Evolutionary conservation across 2,329 filamentous ascomycete species (phyloP), one percentile per base, ranked within the genome.

Genomic region (Leptographium lundbergii): DNA sequence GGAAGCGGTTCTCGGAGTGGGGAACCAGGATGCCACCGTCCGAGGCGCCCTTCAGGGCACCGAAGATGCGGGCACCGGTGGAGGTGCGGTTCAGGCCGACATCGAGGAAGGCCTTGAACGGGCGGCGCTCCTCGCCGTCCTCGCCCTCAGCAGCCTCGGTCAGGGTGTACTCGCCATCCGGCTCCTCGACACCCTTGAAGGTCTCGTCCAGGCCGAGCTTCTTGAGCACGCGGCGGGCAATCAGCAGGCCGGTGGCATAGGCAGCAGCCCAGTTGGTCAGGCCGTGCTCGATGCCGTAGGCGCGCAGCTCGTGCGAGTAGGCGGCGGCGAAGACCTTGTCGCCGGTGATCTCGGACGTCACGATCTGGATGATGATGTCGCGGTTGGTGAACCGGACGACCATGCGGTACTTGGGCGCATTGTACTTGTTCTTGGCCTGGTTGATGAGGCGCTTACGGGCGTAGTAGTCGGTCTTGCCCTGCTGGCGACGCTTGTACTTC

Each of bases 381-480:
- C 91, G 90, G 88, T 97, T 95, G 84, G 90, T 95, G 88, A 95
- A 96, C 77, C 94, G 94, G 75, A 99, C 90, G 68, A 99, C 94
- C 73, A 99, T 88, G 74, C 94, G 89, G 88, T 99, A 97, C 86
- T 99, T 99, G 79, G 94, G 94, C 66, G 94, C 88, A 81, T 95
- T 95, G 88, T 97, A 99, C 88, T 99, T 99, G 90, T 99, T 99
- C 90, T 97, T 99, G 81, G 94, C 94, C 85, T 99, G 94, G 82
- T 90, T 91, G 84, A 97, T 94, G 78, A 99, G 85, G 74, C 94
- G 88, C 89, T 97, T 97, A 77, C 94, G 92, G 75, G 94, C 94
- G 78, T 96, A 97, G 90, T 99, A 99, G 77, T 99, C 94, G 81
- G 94, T 99, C 89, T 99, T 99, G 75, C 94, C 94, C 73, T 87